Conservation (phyloP, 768 basidiomycete genomes). For the Boletus rubropictus region DNA sequence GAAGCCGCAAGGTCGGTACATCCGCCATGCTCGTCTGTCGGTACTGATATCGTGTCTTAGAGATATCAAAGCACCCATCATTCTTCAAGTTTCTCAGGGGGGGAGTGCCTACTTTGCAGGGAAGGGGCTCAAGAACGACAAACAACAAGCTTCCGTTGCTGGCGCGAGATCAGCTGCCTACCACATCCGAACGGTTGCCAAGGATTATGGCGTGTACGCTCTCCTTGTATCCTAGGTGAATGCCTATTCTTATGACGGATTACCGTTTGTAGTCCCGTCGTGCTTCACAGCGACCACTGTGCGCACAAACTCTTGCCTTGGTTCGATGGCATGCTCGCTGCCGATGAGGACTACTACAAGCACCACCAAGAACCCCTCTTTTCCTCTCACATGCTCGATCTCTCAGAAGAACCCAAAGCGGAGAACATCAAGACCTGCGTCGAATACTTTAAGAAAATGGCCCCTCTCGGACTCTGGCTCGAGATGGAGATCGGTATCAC, state of each 20-base stretch:
- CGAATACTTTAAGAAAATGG: slow-evolving; percentile 95
- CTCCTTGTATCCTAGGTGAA: neutral
- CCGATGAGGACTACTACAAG: slow-evolving; percentile 91
- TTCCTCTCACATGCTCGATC: slow-evolving; percentile 98
- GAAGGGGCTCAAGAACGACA: slow-evolving; percentile 91
- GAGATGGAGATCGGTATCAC: slow-evolving; percentile 99
- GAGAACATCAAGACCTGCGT: slow-evolving; percentile 92
- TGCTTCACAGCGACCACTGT: slow-evolving; percentile 98
- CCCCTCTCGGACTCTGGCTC: slow-evolving; percentile 87
- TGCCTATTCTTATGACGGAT: slow-evolving; percentile 1
- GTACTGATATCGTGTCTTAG: slow-evolving; percentile 34
- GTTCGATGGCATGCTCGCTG: slow-evolving; percentile 99
- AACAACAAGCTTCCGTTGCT: slow-evolving; percentile 91
- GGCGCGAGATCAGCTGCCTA: slow-evolving; percentile 91
- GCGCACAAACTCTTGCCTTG: slow-evolving; percentile 96
- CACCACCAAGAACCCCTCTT: slow-evolving; percentile 81
- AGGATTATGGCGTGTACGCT: slow-evolving; percentile 87
- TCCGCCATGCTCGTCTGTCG: slow-evolving; percentile 3
- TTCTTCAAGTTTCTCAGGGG: slow-evolving; percentile 96
- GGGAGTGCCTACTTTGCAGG: slow-evolving; percentile 95
- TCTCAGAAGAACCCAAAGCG: slow-evolving; percentile 88
- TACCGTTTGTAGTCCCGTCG: slow-evolving; percentile 66
- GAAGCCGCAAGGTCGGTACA: slow-evolving; percentile 80
- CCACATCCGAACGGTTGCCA: slow-evolving; percentile 84
- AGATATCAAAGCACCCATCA: slow-evolving; percentile 95